Evolutionary conservation across 2,329 filamentous ascomycete species (phyloP), one percentile per base, ranked within the genome.

Genomic region (Xylaria sp.): DNA sequence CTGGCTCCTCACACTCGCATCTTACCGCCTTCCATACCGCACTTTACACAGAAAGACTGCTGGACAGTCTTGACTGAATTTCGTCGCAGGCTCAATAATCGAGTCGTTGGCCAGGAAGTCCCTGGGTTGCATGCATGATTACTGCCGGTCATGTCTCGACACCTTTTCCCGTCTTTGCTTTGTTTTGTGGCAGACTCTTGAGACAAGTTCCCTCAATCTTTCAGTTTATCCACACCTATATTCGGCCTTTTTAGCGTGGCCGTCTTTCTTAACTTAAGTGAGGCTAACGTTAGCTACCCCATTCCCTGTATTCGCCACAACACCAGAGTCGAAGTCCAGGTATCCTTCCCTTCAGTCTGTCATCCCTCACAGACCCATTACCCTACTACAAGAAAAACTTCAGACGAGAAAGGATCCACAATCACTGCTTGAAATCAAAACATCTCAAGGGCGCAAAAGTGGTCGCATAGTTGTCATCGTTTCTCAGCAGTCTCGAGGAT

Each of bases 231-330:
- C 64, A 69, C 66, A 61, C 65, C 57, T 59, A 33, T 59, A 49
- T 63, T 71, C 54, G 57, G n/a, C 46, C 26, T 57, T 63, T 63
- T 66, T 63, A 66, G 66, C 69, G 70, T 70, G 71, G 67, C 69
- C 63, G 61, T 61, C 61, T 57, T 38, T 13, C 36, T 38, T 38
- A 13, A 38, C 36, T 38, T 70, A 71, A 75, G 72, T 75, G 73
- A 74, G 73, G 72, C 73, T 75, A 72, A 73, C 73, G 66, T 68
- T 69, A 71, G 65, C 67, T 72, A 71, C 69, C 68, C 72, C 68
- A 68, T 66, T 17, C 58, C 60, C 61, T 54, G 59, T 63, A 65
- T 68, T 61, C 63, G 58, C 67, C 67, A 65, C 68, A 65, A 44
- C 54, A 61, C 61, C 58, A 31, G 20, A 49, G 13, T 38, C 54